Evolutionary conservation across 2,329 filamentous ascomycete genomes (phyloP).

Genomic region (Pestalotiopsis sp.): DNA sequence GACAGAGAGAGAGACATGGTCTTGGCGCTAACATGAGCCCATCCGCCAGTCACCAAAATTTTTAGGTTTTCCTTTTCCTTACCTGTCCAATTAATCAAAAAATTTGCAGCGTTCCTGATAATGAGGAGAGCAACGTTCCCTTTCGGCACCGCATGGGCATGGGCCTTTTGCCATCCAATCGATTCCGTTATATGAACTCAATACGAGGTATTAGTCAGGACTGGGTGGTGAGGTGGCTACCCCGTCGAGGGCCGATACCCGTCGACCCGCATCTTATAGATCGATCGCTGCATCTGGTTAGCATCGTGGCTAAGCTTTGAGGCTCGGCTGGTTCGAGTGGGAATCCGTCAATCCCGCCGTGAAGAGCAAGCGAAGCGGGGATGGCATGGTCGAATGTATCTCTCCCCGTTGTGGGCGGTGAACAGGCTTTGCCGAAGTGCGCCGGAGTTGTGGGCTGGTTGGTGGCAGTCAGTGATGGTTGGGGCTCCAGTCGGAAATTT

Average conservation of each 20-base stretch:
- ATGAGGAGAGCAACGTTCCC: too few species aligned
- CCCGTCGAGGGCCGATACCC: not conserved
- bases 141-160: too few species aligned
- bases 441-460: too few species aligned
- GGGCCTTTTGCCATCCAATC: too few species aligned
- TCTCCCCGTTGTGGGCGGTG: too few species aligned
- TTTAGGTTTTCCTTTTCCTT: not conserved
- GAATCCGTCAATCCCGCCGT: not conserved
- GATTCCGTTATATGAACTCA: not conserved
- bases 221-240: too few species aligned
- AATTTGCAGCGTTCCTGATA: too few species aligned
- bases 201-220: not conserved
- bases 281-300: not conserved
- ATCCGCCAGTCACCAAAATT: not conserved
- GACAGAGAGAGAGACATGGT: not conserved
- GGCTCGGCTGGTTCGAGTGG: not conserved
- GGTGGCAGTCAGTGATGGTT: too few species aligned
- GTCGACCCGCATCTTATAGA: not conserved
- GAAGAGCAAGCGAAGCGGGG: not conserved
- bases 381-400: not conserved
- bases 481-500: too few species aligned
- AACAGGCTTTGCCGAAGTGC: too few species aligned
- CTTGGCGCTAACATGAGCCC: not conserved
- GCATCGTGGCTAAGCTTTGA: constrained; percentile 1
- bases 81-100: not conserved